These are phyloP conservation scores for Fusarium agapanthi DNA, from an alignment of 2,329 filamentous ascomycete genomes.

Conservation along the genomic window DNA sequence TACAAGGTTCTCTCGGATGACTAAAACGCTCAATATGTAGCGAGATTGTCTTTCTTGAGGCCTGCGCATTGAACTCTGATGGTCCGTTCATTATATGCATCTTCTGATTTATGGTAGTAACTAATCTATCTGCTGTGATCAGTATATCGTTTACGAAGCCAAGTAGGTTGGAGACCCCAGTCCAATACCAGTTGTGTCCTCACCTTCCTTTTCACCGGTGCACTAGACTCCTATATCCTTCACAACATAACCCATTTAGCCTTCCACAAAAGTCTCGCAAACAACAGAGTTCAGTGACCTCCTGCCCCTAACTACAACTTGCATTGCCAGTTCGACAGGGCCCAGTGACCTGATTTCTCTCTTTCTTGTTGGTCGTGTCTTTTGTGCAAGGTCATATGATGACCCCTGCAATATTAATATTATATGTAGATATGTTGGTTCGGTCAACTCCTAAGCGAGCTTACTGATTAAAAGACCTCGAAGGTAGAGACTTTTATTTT, in stretches of 20 bases:
- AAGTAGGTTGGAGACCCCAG: too few relatives aligned
- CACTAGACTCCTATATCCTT: too few relatives aligned
- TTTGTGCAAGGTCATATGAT: neutral
- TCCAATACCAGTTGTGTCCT: too few relatives aligned
- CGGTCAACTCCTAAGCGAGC: neutral
- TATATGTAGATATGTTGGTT: neutral
- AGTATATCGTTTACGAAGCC: too few relatives aligned
- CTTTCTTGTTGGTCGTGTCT: neutral
- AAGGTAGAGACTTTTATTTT: neutral
- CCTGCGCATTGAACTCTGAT: too few relatives aligned
- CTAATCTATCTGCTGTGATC: too few relatives aligned
- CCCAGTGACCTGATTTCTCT: neutral
- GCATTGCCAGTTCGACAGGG: neutral
- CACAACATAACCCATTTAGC: neutral
- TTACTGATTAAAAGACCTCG: accelerated
- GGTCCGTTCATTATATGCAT: too few relatives aligned
- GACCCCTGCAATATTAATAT: neutral
- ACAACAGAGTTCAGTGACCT: neutral
- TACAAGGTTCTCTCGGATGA: too few relatives aligned
- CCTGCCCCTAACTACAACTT: neutral
- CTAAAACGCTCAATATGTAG: too few relatives aligned
- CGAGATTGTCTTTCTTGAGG: too few relatives aligned
- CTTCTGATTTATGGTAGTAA: too few relatives aligned
- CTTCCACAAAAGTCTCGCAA: neutral
- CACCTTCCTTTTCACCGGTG: too few relatives aligned